A percentile compares a stretch with the other conserved stretches of the same genome.
These are phyloP conservation scores for Pseudocercospora musae DNA, from an alignment of 2,329 filamentous ascomycete genomes.

Conservation along the genomic window DNA sequence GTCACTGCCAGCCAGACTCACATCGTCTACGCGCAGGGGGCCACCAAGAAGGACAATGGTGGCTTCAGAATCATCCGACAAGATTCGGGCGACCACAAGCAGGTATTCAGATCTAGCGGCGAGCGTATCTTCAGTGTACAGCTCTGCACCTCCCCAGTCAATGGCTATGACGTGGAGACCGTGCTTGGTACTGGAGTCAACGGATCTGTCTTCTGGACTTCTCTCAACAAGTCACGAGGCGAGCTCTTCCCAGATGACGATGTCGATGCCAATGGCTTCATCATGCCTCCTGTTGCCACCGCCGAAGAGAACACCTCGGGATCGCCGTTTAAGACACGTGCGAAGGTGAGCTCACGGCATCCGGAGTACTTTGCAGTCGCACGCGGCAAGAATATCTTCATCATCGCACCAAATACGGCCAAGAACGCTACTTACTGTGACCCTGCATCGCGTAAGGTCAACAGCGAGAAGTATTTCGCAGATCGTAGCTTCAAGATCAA, in stretches of 20 bases:
- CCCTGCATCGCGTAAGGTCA: slow-evolving; percentile 59
- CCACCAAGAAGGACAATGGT: slow-evolving; percentile 64
- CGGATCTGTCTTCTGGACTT: slow-evolving; percentile 94
- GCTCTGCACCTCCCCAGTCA: slow-evolving; percentile 64
- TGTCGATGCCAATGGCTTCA: slow-evolving; percentile 80
- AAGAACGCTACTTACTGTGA: slow-evolving; percentile 51
- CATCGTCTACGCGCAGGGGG: slow-evolving; percentile 86
- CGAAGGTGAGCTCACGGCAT: slow-evolving; percentile 82
- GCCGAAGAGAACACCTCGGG: slow-evolving; percentile 89
- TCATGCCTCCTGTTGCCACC: slow-evolving; percentile 79
- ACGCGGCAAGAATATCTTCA: slow-evolving; percentile 91
- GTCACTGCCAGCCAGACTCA: slow-evolving; percentile 86
- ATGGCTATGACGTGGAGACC: slow-evolving; percentile 65
- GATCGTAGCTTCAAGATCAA: slow-evolving; percentile 90
- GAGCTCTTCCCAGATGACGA: slow-evolving; percentile 76
- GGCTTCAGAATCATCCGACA: slow-evolving; percentile 92
- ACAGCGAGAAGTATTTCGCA: slow-evolving; percentile 81
- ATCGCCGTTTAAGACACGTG: slow-evolving; percentile 91
- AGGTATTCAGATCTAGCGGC: slow-evolving; percentile 84
- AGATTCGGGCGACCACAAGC: slow-evolving; percentile 85
- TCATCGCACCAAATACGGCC: slow-evolving; percentile 65
- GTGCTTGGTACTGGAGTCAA: slow-evolving; percentile 92
- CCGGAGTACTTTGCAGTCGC: slow-evolving; percentile 94
- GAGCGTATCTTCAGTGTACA: slow-evolving; percentile 95
- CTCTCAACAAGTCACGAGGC: slow-evolving; percentile 71